Percentiles rank a stretch among this genome's conserved stretches.
Evolutionary conservation across 495 filamentous ascomycete species (phyloP).

Genomic region (Amphirosellinia nigrospora): DNA sequence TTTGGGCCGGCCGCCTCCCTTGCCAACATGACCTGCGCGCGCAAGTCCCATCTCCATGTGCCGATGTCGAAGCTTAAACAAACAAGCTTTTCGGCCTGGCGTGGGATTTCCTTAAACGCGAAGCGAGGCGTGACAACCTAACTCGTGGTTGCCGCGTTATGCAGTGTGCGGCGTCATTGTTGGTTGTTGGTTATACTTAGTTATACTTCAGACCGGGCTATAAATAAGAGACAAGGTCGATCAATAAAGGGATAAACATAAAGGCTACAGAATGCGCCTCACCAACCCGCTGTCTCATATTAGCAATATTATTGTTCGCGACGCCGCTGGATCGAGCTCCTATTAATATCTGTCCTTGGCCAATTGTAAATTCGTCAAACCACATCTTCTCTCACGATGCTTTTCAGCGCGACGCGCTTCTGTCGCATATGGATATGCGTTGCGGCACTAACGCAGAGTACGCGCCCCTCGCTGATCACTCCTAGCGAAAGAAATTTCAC

Average conservation of each 20-base stretch:
- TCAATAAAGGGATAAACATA: conserved; percentile 5
- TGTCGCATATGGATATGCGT: conserved; percentile 12
- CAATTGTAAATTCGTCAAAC: neutral
- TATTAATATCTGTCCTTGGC: neutral
- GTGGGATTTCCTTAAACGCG: neutral
- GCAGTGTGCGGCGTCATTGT: neutral
- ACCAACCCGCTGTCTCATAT: neutral
- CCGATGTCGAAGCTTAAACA: conserved; percentile 1
- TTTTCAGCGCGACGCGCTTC: neutral
- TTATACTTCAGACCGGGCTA: neutral
- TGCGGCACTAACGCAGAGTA: conserved; percentile 21
- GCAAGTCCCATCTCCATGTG: conserved; percentile 8
- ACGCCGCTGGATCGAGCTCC: conserved; percentile 8
- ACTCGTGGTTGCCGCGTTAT: conserved; percentile 11
- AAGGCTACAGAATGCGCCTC: neutral
- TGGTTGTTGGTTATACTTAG: no score
- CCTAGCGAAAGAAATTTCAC: neutral
- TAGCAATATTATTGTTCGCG: conserved; percentile 7
- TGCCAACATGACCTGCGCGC: neutral
- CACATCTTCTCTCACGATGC: conserved; percentile 2
- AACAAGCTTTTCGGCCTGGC: neutral
- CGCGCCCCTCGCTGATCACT: neutral
- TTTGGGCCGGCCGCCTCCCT: neutral
- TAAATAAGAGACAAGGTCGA: neutral
- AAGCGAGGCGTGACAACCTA: conserved; percentile 10